A percentile compares a stretch with the other conserved stretches of the same genome.
Conservation (phyloP, 1,139 yeast genomes). For the Suhomyces yuchorum region DNA sequence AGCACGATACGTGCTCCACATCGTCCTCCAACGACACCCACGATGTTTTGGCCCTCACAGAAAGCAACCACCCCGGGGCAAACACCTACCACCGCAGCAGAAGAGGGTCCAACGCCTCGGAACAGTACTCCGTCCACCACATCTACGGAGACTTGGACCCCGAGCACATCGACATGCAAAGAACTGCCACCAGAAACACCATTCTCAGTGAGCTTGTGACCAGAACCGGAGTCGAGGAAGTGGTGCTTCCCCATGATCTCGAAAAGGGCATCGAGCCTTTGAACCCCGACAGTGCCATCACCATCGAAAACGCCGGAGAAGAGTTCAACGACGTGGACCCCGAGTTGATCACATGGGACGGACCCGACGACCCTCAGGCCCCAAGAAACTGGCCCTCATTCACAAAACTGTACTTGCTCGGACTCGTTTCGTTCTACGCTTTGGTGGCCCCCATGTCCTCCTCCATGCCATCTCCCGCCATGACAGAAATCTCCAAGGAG, state of each 20-base stretch:
- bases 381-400: slow-evolving; percentile 42
- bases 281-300: slow-evolving; percentile 25
- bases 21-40: slow-evolving; percentile 15
- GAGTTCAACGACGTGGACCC: slow-evolving; percentile 44
- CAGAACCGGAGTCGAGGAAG: slow-evolving; percentile 18
- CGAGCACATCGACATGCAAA: slow-evolving; percentile 22
- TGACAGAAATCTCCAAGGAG: slow-evolving; percentile 35
- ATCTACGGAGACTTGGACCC: slow-evolving; percentile 37
- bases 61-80: slow-evolving; percentile 5
- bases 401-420: slow-evolving; percentile 33
- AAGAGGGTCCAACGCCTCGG: slow-evolving; percentile 19
- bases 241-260: slow-evolving; percentile 15
- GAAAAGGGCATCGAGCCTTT: slow-evolving; percentile 14
- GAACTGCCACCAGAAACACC: slow-evolving; percentile 26
- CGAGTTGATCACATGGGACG: slow-evolving; percentile 47
- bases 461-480: slow-evolving; percentile 48
- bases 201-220: slow-evolving; percentile 22
- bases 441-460: slow-evolving; percentile 51
- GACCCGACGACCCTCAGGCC: slow-evolving; percentile 39
- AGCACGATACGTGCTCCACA: slow-evolving; percentile 11
- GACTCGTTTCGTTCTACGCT: slow-evolving; percentile 44
- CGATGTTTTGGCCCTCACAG: slow-evolving; percentile 10
- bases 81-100: slow-evolving; percentile 11
- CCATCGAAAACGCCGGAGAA: slow-evolving; percentile 39
- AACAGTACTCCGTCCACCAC: slow-evolving; percentile 31